phyloP scores from a whole-genome alignment of 2,329 filamentous ascomycete genomes.

The Phyllosticta citribraziliensis region DNA sequence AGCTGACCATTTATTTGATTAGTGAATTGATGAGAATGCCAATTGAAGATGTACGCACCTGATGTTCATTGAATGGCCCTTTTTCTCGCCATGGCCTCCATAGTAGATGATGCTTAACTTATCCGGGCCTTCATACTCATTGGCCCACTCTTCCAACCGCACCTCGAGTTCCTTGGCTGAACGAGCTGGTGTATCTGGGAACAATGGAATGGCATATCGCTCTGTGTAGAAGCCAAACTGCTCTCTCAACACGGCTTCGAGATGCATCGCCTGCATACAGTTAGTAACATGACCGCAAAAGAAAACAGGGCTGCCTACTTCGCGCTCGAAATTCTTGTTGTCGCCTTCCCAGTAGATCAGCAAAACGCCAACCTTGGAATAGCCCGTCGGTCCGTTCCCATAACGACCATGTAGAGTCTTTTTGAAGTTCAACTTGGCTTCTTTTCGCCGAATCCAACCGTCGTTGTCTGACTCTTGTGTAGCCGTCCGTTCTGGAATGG shows the following conservation, averaged over 20 bases:
- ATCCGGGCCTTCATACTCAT: constrained; percentile 9
- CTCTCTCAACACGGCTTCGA: constrained; percentile 10
- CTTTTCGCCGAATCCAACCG: background rate
- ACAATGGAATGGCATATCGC: constrained; percentile 11
- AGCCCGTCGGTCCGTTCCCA: constrained; percentile 12
- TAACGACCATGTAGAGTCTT: constrained; percentile 13
- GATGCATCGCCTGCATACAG: background rate
- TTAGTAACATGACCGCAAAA: background rate
- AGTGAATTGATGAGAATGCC: background rate
- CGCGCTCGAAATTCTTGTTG: constrained; percentile 11
- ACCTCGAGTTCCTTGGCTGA: background rate
- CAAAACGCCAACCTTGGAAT: constrained; percentile 13
- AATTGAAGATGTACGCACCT: background rate
- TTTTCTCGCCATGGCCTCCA: constrained; percentile 12
- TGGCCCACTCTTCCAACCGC: constrained; percentile 7
- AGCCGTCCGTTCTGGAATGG: background rate
- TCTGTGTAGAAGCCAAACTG: constrained; percentile 12
- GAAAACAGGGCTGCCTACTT: constrained; percentile 6
- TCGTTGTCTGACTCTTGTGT: background rate
- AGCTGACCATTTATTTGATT: background rate
- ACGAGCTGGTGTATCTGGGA: background rate
- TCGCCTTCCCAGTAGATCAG: constrained; percentile 12
- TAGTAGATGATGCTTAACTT: constrained; percentile 16
- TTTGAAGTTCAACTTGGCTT: constrained; percentile 12
- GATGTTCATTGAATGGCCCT: constrained; percentile 1